phyloP scores from a whole-genome alignment of 768 basidiomycete species.

The Hemileccinum rubropunctum region DNA sequence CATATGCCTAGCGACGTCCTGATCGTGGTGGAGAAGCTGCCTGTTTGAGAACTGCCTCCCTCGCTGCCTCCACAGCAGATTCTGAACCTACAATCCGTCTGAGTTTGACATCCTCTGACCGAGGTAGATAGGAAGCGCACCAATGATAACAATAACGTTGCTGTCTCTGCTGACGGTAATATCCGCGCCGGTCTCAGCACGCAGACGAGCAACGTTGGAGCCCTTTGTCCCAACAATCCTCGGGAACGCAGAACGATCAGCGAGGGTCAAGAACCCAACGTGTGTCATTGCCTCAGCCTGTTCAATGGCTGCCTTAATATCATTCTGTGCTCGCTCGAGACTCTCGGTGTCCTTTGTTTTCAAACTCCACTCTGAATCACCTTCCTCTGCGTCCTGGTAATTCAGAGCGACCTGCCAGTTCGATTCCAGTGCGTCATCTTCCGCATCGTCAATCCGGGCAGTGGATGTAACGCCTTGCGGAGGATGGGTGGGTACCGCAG shows the following conservation, averaged over 20 bases:
- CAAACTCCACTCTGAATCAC: slow-evolving; percentile 82
- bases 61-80: slow-evolving; percentile 66
- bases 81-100: slow-evolving; percentile 53
- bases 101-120: slow-evolving; percentile 2
- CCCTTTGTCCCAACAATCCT: slow-evolving; percentile 93
- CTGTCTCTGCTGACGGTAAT: slow-evolving; percentile 89
- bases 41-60: slow-evolving; percentile 71
- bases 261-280: slow-evolving; percentile 81
- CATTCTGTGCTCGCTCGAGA: slow-evolving; percentile 71
- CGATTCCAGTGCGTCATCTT: slow-evolving; percentile 42
- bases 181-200: slow-evolving; percentile 87
- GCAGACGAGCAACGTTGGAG: slow-evolving; percentile 82
- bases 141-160: slow-evolving; percentile 82
- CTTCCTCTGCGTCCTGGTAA: slow-evolving; percentile 79
- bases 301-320: slow-evolving; percentile 66
- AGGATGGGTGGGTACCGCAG: slow-evolving; percentile 60
- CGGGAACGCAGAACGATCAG: slow-evolving; percentile 84
- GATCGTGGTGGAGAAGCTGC: slow-evolving; percentile 31
- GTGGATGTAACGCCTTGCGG: slow-evolving; percentile 36
- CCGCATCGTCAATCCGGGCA: slow-evolving; percentile 85
- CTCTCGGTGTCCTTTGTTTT: slow-evolving; percentile 75
- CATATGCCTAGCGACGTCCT: slow-evolving; percentile 19
- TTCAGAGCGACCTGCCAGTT: slow-evolving; percentile 80
- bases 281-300: slow-evolving; percentile 72
- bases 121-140: slow-evolving; percentile 37